Evolutionary conservation across 192 early-diverging fungal species (phyloP), one percentile per base, ranked within the genome.

Genomic region (Coemansia sp.): DNA sequence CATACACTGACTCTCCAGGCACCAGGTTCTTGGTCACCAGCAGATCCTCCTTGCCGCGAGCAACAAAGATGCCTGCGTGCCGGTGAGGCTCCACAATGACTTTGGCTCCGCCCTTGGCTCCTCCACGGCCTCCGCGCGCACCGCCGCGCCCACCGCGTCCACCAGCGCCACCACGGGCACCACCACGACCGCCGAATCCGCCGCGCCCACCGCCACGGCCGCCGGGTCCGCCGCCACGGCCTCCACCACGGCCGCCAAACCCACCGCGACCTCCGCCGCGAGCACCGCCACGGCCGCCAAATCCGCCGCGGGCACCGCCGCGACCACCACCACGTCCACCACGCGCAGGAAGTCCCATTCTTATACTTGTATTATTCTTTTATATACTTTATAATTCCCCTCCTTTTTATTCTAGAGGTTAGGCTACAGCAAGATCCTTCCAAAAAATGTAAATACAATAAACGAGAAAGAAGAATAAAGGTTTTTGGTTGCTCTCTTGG

Each of bases 11-110:
- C 80, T 99, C 96, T 37, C 96, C 96, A 40, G 93, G 90, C 45
- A 99, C 94, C 57, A 99, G 80, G 83, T 97, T 97, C 88, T 97
- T 97, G 78, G 96, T 99, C 50, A 94, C 88, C 49, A 99, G 83
- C 74, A 96, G 81, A 81, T 99, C 96, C 79, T 99, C 96, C 85
- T 99, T 99, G 60, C 94, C 94, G 71, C 94, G 88, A 14, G 94
- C 96, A 81, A 99, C 85, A 68, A 96, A 98, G 70, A 98, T 87
- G 44, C 89, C 89, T 71, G 88, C 86, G 79, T 96, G 94, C 81
- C 96, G 86, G 68, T 98, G 96, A 28, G 96, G 96, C 81, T 98
- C 94, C 38, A 98, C 79, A 45, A 97, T 82, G 39, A 97, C 94
- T 86, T 94, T 99, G 74, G 92, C 84, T 28, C 94, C 94, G 18